phyloP scores from a whole-genome alignment of 805 yeast species.

The Lachancea nothofagi region DNA sequence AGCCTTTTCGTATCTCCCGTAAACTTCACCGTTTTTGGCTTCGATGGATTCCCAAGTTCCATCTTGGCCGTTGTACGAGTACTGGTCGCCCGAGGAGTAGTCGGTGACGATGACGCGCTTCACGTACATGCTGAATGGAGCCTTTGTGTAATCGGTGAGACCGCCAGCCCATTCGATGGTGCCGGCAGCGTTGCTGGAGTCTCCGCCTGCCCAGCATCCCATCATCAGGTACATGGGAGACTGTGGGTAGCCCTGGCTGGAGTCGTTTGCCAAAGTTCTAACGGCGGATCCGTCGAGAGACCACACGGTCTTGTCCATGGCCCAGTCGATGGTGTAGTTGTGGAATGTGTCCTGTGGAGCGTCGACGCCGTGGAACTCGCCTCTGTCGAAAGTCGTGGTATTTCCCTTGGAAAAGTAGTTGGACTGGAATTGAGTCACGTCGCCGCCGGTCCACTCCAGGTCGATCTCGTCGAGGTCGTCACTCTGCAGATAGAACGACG shows the following conservation, averaged over 20 bases:
- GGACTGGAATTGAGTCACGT: constrained; percentile 65
- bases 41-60: constrained; percentile 59
- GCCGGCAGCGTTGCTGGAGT: constrained; percentile 54
- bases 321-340: constrained; percentile 85
- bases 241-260: constrained; percentile 77
- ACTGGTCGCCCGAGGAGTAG: constrained; percentile 59
- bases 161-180: constrained; percentile 87
- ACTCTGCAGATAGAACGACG: constrained; percentile 72
- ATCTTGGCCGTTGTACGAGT: constrained; percentile 47
- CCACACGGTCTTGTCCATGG: constrained; percentile 59
- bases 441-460: constrained; percentile 82
- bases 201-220: constrained; percentile 85
- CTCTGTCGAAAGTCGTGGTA: constrained; percentile 73
- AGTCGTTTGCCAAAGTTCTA: constrained; percentile 52
- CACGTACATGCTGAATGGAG: constrained; percentile 66
- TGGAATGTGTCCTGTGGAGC: constrained; percentile 55
- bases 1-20: constrained; percentile 52
- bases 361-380: constrained; percentile 56
- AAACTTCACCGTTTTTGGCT: constrained; percentile 52
- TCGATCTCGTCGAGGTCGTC: constrained; percentile 91
- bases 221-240: constrained; percentile 72
- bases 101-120: constrained; percentile 57
- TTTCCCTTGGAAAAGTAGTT: constrained; percentile 80
- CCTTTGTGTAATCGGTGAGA: constrained; percentile 52
- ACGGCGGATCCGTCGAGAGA: constrained; percentile 62